Percentiles rank a stretch among this genome's conserved stretches.
Conservation (phyloP, 305 asterid genomes). For the Rubia balearica region DNA sequence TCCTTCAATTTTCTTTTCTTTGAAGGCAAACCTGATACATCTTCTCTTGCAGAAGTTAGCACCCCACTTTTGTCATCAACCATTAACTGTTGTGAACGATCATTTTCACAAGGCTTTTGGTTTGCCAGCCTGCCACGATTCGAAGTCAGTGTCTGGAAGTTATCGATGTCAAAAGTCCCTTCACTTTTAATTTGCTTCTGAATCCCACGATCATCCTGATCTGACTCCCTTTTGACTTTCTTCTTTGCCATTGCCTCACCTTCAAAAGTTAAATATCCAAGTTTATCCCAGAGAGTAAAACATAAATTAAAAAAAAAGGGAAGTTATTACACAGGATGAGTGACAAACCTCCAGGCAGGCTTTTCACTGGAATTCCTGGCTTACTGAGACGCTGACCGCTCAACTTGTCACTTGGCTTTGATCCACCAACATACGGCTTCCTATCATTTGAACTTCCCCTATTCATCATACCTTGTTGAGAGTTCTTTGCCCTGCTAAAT, state of each 20-base stretch:
- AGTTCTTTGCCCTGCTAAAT: constrained; percentile 30
- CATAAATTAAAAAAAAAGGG: constrained; percentile 15
- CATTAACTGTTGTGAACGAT: constrained; percentile 26
- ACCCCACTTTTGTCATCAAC: constrained; percentile 30
- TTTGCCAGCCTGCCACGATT: constrained; percentile 27
- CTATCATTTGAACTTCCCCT: constrained; percentile 38
- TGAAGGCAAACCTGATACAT: constrained; percentile 32
- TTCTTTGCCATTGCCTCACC: constrained; percentile 51
- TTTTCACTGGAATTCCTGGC: constrained; percentile 28
- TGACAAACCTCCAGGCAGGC: constrained; percentile 43
- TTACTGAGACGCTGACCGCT: constrained; percentile 33
- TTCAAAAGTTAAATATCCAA: constrained; percentile 34
- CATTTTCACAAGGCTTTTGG: constrained; percentile 30
- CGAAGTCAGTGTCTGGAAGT: constrained; percentile 30
- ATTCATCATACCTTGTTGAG: constrained; percentile 33
- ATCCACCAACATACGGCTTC: constrained; percentile 40
- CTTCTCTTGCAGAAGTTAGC: constrained; percentile 31
- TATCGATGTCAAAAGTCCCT: constrained; percentile 23
- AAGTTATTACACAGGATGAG: constrained; percentile 17
- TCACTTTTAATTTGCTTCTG: constrained; percentile 37
- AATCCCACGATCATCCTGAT: constrained; percentile 34
- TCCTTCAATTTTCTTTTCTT: constrained; percentile 59
- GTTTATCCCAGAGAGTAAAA: constrained; percentile 22
- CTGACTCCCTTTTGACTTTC: constrained; percentile 43
- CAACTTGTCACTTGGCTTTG: constrained; percentile 27